Percentiles rank a stretch among this genome's conserved stretches.
Evolutionary conservation across 495 filamentous ascomycete genomes (phyloP).

Genomic region (Barbatosphaeria neglecta): DNA sequence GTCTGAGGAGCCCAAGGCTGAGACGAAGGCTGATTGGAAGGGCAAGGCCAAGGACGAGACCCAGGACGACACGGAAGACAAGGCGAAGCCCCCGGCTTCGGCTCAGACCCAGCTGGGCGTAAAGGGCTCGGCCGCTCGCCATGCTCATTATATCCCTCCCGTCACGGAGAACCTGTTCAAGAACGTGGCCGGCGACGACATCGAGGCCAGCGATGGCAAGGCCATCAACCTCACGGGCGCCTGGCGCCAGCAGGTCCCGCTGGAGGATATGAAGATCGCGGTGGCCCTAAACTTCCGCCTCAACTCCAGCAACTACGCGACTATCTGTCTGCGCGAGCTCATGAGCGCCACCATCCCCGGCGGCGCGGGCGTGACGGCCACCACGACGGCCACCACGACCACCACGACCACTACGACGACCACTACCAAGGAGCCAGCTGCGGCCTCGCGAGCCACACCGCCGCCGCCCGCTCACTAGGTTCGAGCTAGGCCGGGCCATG

Average conservation of each 20-base stretch:
- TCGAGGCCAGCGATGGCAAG: slow-evolving; percentile 11
- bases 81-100: neutral
- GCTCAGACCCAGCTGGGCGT: no score
- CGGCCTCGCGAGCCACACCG: neutral
- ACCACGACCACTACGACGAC: no score
- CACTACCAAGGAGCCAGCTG: neutral
- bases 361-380: neutral
- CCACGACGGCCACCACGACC: neutral
- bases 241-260: neutral
- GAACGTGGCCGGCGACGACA: neutral
- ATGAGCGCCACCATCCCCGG: slow-evolving; percentile 9
- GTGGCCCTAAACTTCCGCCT: slow-evolving; percentile 79
- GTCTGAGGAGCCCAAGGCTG: neutral
- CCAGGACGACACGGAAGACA: neutral
- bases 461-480: neutral
- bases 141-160: no score
- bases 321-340: slow-evolving; percentile 83
- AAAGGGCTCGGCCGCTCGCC: no score
- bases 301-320: slow-evolving; percentile 81
- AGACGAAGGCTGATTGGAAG: no score
- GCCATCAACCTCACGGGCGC: slow-evolving; percentile 10
- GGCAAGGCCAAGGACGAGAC: slow-evolving; percentile 2
- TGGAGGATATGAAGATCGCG: slow-evolving; percentile 49
- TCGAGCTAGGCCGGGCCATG: no score
- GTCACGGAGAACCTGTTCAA: neutral